Evolutionary conservation across 768 basidiomycete species (phyloP).

Genomic region (Lentinula sp.): DNA sequence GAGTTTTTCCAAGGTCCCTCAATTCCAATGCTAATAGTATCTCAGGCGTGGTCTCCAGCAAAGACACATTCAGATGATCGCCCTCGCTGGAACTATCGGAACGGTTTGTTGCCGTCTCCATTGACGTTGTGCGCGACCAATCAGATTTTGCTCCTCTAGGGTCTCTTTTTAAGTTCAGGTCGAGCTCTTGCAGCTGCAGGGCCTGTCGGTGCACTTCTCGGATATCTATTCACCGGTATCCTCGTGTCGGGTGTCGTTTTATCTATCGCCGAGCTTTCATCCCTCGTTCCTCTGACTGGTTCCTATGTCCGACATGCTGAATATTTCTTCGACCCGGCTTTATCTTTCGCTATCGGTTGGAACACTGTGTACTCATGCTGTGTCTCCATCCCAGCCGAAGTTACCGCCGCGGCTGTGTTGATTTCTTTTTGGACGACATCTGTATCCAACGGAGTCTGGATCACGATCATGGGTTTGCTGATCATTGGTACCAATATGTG

Average conservation of each 20-base stretch:
- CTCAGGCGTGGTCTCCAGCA: conserved; percentile 5
- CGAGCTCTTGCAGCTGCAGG: conserved; percentile 43
- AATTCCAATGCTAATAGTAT: neutral
- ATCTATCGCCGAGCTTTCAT: conserved; percentile 33
- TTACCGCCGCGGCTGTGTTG: conserved; percentile 46
- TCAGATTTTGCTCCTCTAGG: conserved; percentile 13
- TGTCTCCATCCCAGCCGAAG: conserved; percentile 43
- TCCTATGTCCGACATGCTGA: conserved; percentile 48
- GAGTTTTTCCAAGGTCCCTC: neutral
- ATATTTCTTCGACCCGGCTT: conserved; percentile 45
- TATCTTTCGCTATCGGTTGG: conserved; percentile 40
- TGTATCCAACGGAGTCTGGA: conserved; percentile 9
- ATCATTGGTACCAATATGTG: conserved; percentile 24
- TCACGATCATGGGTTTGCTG: conserved; percentile 3
- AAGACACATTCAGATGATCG: conserved; percentile 9
- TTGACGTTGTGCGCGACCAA: neutral
- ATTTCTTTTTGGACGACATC: conserved; percentile 37
- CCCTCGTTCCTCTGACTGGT: conserved; percentile 29
- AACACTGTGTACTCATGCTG: conserved; percentile 39
- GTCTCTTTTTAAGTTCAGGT: conserved; percentile 54
- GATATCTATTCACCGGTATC: conserved; percentile 37
- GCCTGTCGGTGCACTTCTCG: conserved; percentile 46
- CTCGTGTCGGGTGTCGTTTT: conserved; percentile 26
- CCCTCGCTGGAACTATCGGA: conserved; percentile 9
- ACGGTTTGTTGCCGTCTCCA: neutral